A percentile compares a stretch with the other conserved stretches of the same genome.
Conservation (phyloP, 768 basidiomycete species). For the Omphalotus guepiniiformis region DNA sequence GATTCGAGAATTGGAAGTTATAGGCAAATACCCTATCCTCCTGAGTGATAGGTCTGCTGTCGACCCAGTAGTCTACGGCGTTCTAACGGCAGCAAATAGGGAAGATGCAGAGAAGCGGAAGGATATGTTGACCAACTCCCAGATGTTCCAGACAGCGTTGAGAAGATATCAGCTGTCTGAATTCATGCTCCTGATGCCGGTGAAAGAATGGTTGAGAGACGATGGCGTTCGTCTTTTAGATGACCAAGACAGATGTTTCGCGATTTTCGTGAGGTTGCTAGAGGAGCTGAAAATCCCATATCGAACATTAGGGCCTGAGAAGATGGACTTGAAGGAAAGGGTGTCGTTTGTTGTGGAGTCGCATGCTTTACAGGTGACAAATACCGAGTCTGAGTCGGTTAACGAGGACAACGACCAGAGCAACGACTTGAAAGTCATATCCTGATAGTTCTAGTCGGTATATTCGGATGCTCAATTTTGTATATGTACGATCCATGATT, state of each 20-base stretch:
- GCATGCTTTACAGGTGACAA: too few species aligned
- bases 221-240: conserved; percentile 60
- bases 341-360: conserved; percentile 20
- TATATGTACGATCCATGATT: too few species aligned
- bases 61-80: conserved; percentile 61
- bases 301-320: conserved; percentile 41
- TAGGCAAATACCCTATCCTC: conserved; percentile 24
- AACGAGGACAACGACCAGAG: too few species aligned
- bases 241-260: conserved; percentile 35
- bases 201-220: conserved; percentile 57
- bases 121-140: conserved; percentile 27
- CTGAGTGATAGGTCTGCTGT: conserved; percentile 64
- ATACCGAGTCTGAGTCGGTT: too few species aligned
- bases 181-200: conserved; percentile 52
- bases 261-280: conserved; percentile 36
- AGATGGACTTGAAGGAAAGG: conserved; percentile 37
- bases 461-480: too few species aligned
- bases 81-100: conserved; percentile 37
- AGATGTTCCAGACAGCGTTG: conserved; percentile 38
- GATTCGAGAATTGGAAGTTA: conserved; percentile 33
- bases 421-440: too few species aligned
- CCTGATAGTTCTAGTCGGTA: too few species aligned
- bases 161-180: conserved; percentile 39
- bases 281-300: conserved; percentile 39
- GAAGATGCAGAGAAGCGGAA: conserved; percentile 31